These are phyloP conservation scores for Antitrichia curtipendula DNA, from an alignment of 225 moss, liverwort and hornwort species.

Conservation along the genomic window DNA sequence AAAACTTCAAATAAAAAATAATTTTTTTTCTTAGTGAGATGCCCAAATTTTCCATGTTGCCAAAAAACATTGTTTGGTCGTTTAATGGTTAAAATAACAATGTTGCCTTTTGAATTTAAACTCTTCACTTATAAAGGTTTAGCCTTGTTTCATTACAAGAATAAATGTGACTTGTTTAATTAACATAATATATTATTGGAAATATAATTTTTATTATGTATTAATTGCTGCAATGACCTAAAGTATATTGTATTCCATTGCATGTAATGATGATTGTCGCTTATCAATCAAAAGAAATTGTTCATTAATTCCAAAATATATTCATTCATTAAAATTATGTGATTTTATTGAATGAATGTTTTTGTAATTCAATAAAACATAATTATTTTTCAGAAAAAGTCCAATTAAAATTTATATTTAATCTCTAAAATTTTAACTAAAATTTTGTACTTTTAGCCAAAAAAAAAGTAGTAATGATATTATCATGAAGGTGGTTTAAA, in stretches of 20 bases:
- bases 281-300: not conserved
- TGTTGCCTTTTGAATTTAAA: not conserved
- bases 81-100: not conserved
- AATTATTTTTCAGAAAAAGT: fast-evolving
- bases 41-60: no score
- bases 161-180: not conserved
- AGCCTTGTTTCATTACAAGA: no score
- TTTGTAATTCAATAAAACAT: not conserved
- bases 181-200: not conserved
- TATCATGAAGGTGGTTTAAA: no score
- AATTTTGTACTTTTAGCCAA: no score
- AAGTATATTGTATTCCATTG: not conserved
- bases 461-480: no score
- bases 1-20: no score
- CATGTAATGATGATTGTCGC: fast-evolving
- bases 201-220: no score
- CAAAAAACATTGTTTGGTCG: no score
- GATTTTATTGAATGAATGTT: not conserved
- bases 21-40: no score
- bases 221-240: not conserved
- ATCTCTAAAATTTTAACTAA: no score
- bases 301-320: fast-evolving
- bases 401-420: no score
- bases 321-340: not conserved
- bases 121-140: not conserved